Conservation (phyloP, 2,329 filamentous ascomycete species). For the Penicillium sp. region DNA sequence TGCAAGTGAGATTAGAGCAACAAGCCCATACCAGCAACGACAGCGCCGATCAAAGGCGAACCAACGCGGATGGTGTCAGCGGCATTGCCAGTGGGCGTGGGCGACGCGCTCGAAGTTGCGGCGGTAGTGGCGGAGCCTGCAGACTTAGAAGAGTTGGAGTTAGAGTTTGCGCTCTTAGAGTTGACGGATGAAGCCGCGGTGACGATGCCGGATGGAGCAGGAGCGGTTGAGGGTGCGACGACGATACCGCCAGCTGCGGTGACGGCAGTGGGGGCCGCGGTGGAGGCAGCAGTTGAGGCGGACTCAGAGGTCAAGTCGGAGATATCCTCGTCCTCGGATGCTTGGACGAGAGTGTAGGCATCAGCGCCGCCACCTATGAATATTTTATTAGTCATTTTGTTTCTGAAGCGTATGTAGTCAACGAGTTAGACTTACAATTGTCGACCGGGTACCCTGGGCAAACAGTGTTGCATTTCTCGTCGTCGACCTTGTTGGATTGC, state of each 20-base stretch:
- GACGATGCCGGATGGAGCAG: slow-evolving; percentile 18
- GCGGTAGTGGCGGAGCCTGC: neutral
- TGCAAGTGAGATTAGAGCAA: slow-evolving; percentile 13
- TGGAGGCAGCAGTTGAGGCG: neutral
- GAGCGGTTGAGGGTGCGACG: slow-evolving; percentile 18
- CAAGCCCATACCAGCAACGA: slow-evolving; percentile 20
- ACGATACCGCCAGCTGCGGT: slow-evolving; percentile 24
- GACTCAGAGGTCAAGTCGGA: slow-evolving; percentile 1
- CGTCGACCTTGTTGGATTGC: slow-evolving; percentile 13
- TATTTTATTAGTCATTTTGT: neutral
- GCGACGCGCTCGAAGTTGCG: slow-evolving; percentile 7
- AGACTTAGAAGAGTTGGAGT: slow-evolving; percentile 6
- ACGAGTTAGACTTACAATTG: slow-evolving; percentile 19
- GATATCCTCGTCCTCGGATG: neutral
- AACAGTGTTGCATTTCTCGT: slow-evolving; percentile 19
- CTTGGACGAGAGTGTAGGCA: slow-evolving; percentile 19
- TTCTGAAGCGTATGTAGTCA: too few species aligned
- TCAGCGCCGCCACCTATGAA: slow-evolving; percentile 20
- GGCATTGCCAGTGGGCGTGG: slow-evolving; percentile 18
- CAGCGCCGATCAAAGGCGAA: slow-evolving; percentile 18
- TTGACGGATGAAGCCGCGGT: slow-evolving; percentile 19
- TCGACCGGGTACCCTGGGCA: slow-evolving; percentile 24
- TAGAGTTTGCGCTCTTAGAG: slow-evolving; percentile 8
- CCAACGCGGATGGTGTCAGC: slow-evolving; percentile 19
- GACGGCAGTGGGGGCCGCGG: slow-evolving; percentile 6